Evolutionary conservation across 306 rosid species (phyloP), one percentile per base, ranked within the genome.

Genomic region (apple (Malus domestica)): DNA sequence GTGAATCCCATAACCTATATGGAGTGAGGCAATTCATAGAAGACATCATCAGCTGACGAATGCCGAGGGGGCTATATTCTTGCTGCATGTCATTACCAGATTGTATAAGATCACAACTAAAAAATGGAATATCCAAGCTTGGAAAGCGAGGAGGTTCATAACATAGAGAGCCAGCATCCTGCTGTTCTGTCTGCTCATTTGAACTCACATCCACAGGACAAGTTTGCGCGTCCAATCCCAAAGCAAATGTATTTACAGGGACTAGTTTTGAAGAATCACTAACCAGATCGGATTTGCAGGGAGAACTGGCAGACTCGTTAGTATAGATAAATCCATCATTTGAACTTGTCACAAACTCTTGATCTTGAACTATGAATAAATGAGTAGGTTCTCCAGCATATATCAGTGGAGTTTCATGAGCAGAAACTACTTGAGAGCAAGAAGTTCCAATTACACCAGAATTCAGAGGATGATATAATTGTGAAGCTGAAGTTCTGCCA

Each of bases 101-200:
- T 78, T 91, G 97, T 81, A 81, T 64, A 83, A 96, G 99, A 88
- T 96, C 99, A 78, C 99, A 96, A 82, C 96, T 96, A 55, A 96
- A 87, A 86, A 96, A 96, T 71, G 99, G 99, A 78, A 87, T 72
- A 79, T 96, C 99, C 86, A 86, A 81, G 77, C 96, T 89, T 49
- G 99, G 98, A 81, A 96, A 93, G 55, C 96, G 94, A 72, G 99
- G 99, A 38, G 99, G 99, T 74, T 93, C 96, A 68, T 96, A 96
- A 80, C 93, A 96, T 12, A 93, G 88, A 77, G 86, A 74, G 72
- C 98, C 92, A 29, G 85, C 72, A 65, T 89, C 91, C 83, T 75
- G 93, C 80, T 82, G 89, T 68, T 88, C 85, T 54, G 77, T 57
- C 60, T 81, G 83, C 63, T 16, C 86, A 52, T 77, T 46, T 73